Percentiles rank a stretch among this genome's conserved stretches.
Conservation (phyloP, 768 basidiomycete genomes). For the Trametes elegans region DNA sequence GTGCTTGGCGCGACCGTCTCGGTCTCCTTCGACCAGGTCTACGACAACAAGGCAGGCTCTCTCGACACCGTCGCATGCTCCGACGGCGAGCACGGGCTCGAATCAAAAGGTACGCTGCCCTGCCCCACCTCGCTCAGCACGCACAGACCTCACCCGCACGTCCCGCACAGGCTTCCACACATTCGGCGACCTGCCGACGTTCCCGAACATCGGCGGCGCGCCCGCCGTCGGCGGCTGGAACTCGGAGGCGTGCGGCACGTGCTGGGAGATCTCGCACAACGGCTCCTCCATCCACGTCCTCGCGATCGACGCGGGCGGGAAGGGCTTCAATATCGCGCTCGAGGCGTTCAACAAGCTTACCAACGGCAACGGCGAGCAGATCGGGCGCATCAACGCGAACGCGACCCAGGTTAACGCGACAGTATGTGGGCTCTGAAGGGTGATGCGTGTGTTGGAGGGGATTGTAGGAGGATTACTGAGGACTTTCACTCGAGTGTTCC, state of each 20-base stretch:
- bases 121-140: not conserved
- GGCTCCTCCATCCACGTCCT: constrained; percentile 42
- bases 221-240: constrained; percentile 49
- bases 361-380: constrained; percentile 20
- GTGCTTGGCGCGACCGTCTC: constrained; percentile 16
- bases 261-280: constrained; percentile 56
- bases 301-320: constrained; percentile 48
- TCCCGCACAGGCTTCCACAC: constrained; percentile 37
- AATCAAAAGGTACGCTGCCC: constrained; percentile 24
- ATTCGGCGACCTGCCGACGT: constrained; percentile 51
- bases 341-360: constrained; percentile 32
- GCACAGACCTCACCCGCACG: not conserved
- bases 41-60: constrained; percentile 45
- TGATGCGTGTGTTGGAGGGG: not conserved
- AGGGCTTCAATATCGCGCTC: constrained; percentile 39
- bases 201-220: constrained; percentile 60
- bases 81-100: constrained; percentile 50
- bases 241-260: constrained; percentile 55
- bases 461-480: too few relatives aligned
- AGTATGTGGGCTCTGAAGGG: not conserved
- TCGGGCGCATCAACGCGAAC: constrained; percentile 7
- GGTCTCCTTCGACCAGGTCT: constrained; percentile 47
- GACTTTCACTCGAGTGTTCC: too few relatives aligned
- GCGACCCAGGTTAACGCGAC: not conserved
- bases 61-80: constrained; percentile 49